These are phyloP conservation scores for Plasmodium vivax DNA, from an alignment of 169 alveolate species.

Conservation along the genomic window DNA sequence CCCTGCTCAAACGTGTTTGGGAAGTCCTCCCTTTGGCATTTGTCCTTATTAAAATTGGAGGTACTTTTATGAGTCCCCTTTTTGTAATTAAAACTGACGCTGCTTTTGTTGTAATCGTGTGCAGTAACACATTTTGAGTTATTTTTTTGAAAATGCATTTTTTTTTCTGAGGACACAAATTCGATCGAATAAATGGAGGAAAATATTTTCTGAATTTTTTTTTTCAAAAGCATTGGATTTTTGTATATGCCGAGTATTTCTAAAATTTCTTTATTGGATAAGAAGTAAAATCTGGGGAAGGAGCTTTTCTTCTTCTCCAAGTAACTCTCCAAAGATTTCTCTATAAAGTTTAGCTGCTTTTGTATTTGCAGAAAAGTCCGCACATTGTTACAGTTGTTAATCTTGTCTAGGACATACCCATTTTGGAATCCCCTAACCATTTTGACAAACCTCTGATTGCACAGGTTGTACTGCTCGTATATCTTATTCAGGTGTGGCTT, in stretches of 20 bases:
- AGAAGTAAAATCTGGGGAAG: slow-evolving; percentile 96
- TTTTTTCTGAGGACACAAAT: slow-evolving; percentile 78
- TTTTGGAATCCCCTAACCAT: slow-evolving; percentile 51
- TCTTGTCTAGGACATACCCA: slow-evolving; percentile 77
- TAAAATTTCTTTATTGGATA: slow-evolving; percentile 95
- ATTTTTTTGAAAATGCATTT: slow-evolving; percentile 20
- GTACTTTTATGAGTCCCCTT: background rate
- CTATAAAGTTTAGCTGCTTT: slow-evolving; percentile 89
- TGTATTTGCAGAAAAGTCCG: slow-evolving; percentile 81
- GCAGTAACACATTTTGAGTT: background rate
- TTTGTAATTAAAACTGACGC: background rate
- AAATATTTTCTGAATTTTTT: slow-evolving; percentile 94
- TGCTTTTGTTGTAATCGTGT: slow-evolving; percentile 14
- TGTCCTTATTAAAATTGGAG: slow-evolving; percentile 5
- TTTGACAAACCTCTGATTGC: slow-evolving; percentile 85
- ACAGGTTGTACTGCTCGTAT: slow-evolving; percentile 86
- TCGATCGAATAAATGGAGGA: slow-evolving; percentile 91
- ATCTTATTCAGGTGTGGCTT: slow-evolving; percentile 76
- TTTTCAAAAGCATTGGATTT: slow-evolving; percentile 92
- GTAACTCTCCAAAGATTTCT: slow-evolving; percentile 93
- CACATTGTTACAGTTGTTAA: slow-evolving; percentile 87
- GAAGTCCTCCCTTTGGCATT: background rate
- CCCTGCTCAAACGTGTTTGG: background rate
- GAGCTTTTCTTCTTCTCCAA: slow-evolving; percentile 92
- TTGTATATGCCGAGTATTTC: slow-evolving; percentile 94